These are phyloP conservation scores for Suillus spraguei DNA, from an alignment of 768 basidiomycete species.

Conservation along the genomic window DNA sequence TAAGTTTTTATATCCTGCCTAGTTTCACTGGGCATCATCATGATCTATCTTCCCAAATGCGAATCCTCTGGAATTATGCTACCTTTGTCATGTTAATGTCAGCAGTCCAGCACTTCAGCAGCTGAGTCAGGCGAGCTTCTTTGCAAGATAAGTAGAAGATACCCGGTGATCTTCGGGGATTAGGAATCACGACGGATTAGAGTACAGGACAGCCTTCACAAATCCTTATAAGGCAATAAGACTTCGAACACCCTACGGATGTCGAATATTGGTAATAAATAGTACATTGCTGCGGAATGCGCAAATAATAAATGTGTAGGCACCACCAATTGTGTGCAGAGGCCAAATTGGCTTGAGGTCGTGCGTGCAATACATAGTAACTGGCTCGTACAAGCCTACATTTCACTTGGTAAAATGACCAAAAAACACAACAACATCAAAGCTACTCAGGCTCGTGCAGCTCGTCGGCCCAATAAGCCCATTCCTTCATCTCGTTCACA, in stretches of 20 bases:
- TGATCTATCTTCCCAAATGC: too few relatives aligned
- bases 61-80: neutral
- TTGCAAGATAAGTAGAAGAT: too few relatives aligned
- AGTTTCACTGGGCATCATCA: neutral
- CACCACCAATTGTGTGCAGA: conserved; percentile 9
- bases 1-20: neutral
- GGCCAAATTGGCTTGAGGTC: conserved; percentile 1
- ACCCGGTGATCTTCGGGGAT: too few relatives aligned
- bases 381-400: neutral
- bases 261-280: too few relatives aligned
- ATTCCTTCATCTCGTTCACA: neutral
- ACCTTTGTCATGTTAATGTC: neutral
- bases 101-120: conserved; percentile 7
- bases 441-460: conserved; percentile 8
- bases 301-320: too few relatives aligned
- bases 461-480: neutral
- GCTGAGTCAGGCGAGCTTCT: neutral
- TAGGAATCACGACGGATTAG: too few relatives aligned
- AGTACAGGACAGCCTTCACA: too few relatives aligned
- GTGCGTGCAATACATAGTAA: neutral
- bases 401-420: conserved; percentile 2
- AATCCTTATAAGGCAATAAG: too few relatives aligned
- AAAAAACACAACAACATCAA: neutral
- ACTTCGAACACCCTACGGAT: too few relatives aligned
- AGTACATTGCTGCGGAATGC: too few relatives aligned